Evolutionary conservation across 768 basidiomycete genomes (phyloP).

Genomic region (Dacryopinax primogenitus): DNA sequence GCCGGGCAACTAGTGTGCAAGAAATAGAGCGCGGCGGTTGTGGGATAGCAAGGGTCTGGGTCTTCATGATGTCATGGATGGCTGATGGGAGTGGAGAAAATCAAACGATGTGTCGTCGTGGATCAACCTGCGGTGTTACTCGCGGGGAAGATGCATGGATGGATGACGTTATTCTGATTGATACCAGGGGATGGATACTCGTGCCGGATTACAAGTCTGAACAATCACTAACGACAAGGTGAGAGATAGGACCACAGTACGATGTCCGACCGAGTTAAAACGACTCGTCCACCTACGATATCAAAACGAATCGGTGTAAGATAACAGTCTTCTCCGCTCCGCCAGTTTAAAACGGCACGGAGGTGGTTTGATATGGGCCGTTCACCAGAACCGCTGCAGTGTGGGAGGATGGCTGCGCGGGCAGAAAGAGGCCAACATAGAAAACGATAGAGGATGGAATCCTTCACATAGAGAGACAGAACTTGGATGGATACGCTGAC

Average conservation of each 20-base stretch:
- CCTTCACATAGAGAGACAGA: neutral
- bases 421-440: neutral
- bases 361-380: neutral
- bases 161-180: too few relatives aligned
- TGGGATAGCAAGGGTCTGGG: too few relatives aligned
- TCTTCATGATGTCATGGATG: too few relatives aligned
- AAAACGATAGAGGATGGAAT: neutral
- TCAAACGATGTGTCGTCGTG: too few relatives aligned
- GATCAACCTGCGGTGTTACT: too few relatives aligned
- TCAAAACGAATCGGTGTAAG: neutral
- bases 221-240: neutral
- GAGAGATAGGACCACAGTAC: neutral
- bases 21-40: too few relatives aligned
- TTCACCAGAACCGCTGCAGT: constrained; percentile 8
- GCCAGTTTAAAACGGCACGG: neutral
- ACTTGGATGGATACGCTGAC: neutral
- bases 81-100: too few relatives aligned
- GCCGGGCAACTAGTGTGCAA: too few relatives aligned
- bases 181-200: too few relatives aligned
- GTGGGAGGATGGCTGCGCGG: constrained; percentile 2
- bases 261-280: neutral
- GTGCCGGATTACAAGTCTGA: too few relatives aligned
- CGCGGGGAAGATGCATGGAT: too few relatives aligned
- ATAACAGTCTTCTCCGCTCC: neutral
- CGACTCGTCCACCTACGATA: too few relatives aligned